Base-by-base conservation (phyloP, 164 flowering plant genomes). In the Annona squamosa region DNA sequence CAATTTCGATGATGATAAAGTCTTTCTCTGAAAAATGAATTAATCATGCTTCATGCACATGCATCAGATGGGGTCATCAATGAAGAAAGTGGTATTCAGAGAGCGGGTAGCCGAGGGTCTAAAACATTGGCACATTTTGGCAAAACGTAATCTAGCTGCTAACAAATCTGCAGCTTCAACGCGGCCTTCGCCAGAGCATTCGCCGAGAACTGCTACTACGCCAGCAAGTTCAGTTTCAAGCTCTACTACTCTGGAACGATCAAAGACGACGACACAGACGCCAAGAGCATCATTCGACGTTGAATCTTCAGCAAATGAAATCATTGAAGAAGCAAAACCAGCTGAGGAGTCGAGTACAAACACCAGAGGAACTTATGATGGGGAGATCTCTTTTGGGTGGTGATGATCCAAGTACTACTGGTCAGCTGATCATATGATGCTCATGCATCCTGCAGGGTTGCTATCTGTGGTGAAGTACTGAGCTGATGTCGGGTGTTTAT, bases 41-140 rank as follows among this genome's bases (percentile, higher is more conserved):
- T 26, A 26, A 26, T 26, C 37, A 26, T 26, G 37, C 37, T 26
- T 26, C 37, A 26, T 26, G 37, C 37, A 26, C 48, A 9, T 4
- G 6, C 46, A 69, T 69, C 86, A 90, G 91, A 88, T 90, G 94
- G 92, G 94, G 5, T 78, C 89, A 17, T 78, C 86, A 9, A 84
- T 88, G 87, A 80, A 74, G 71, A 71, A 74, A 63, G 78, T 79
- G n/a, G 86, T 88, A 2, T 87, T 88, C 81, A 79, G 86, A 0
- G 90, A 88, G 72, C 71, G 74, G 0, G 86, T 89, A 12, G 74
- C 75, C 0, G 66, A 78, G 46, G 90, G 91, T 13, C 84, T 89
- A 26, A 82, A 79, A 56, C 76, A 72, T 72, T 89, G 93, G 93
- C 80, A 76, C 72, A 65, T 71, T 18, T 61, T 59, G 17, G 83